Evolutionary conservation across 176 grass and related monocot genomes (phyloP).

Genomic region (Triticum dicoccoides): DNA sequence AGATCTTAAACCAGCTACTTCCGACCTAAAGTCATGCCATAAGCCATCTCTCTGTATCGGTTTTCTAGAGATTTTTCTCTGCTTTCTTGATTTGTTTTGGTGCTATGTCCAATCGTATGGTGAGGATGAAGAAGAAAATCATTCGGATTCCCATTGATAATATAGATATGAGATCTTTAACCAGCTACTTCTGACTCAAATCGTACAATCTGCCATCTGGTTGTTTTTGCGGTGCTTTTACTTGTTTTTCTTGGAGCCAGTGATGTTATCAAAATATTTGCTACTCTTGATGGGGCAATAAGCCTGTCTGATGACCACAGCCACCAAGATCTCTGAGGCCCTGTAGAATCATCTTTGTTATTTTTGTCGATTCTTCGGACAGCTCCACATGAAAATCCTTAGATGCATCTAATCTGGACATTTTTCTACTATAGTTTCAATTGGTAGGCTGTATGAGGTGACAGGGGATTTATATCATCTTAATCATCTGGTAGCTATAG

Average conservation of each 20-base stretch:
- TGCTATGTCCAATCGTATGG: background rate
- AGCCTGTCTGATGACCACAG: slow-evolving; percentile 40
- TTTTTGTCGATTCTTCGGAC: background rate
- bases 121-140: slow-evolving; percentile 52
- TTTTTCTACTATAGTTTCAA: background rate
- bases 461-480: too few relatives aligned
- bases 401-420: background rate
- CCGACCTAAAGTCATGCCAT: slow-evolving; percentile 25
- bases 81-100: background rate
- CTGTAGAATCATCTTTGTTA: background rate
- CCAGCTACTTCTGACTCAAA: slow-evolving; percentile 57
- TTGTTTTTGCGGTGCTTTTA: background rate
- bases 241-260: background rate
- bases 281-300: slow-evolving; percentile 49
- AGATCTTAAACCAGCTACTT: slow-evolving; percentile 56
- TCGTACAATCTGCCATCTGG: background rate
- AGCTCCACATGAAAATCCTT: background rate
- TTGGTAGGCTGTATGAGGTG: background rate
- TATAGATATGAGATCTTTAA: slow-evolving; percentile 33
- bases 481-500: too few relatives aligned
- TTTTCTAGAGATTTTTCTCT: background rate
- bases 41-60: background rate
- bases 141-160: slow-evolving; percentile 50
- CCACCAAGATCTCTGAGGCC: slow-evolving; percentile 75
- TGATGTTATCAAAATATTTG: slow-evolving; percentile 59